Conservation (phyloP, 1,284 basidiomycete genomes). For the Meira miltonrushii region DNA sequence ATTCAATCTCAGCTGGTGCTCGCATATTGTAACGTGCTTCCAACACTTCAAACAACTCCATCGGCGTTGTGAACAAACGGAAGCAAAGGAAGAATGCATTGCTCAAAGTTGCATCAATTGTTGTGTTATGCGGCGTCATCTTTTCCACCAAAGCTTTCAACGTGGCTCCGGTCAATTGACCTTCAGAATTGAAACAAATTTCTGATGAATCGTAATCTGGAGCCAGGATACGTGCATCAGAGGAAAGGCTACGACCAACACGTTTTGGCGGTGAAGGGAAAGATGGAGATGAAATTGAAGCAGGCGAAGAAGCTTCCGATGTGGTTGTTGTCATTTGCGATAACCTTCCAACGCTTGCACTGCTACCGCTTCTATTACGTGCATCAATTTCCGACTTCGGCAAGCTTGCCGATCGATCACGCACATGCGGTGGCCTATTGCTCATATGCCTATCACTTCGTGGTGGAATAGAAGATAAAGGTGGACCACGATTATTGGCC, state of each 20-base stretch:
- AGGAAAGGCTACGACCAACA: too few species aligned
- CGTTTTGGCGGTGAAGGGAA: slow-evolving; percentile 11
- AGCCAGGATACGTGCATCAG: slow-evolving; percentile 25
- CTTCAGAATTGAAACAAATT: slow-evolving; percentile 82
- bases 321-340: background rate
- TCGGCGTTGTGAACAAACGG: slow-evolving; percentile 79
- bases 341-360: too few species aligned
- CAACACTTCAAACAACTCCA: slow-evolving; percentile 69
- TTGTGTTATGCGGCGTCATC: slow-evolving; percentile 89
- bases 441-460: too few species aligned
- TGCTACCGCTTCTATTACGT: too few species aligned
- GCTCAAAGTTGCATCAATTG: slow-evolving; percentile 72
- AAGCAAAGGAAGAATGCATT: slow-evolving; percentile 93
- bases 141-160: slow-evolving; percentile 82
- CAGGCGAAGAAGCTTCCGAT: background rate
- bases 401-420: too few species aligned
- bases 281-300: background rate
- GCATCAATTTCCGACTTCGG: too few species aligned
- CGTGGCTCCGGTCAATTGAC: slow-evolving; percentile 83
- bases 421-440: too few species aligned
- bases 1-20: slow-evolving; percentile 54
- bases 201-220: slow-evolving; percentile 61
- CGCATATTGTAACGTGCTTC: slow-evolving; percentile 73
- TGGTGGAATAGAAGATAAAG: background rate
- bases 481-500: background rate